Evolutionary conservation across 768 basidiomycete genomes (phyloP).

Genomic region (Amanita exitialis): DNA sequence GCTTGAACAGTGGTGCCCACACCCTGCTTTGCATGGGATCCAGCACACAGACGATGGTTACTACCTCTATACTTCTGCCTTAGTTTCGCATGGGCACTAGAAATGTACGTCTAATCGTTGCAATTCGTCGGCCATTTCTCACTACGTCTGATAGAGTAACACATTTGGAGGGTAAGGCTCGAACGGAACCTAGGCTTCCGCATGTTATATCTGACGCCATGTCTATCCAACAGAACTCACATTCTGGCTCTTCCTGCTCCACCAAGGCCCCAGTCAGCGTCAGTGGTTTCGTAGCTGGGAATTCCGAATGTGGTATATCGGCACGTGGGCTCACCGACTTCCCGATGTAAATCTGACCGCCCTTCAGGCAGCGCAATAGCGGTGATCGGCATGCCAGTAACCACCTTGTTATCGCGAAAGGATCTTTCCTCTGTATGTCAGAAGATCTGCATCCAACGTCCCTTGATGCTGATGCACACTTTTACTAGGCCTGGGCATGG

Average conservation of each 20-base stretch:
- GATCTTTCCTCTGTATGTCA: constrained; percentile 45
- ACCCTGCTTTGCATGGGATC: constrained; percentile 43
- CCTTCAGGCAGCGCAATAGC: constrained; percentile 50
- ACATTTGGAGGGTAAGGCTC: constrained; percentile 61
- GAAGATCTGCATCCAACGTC: constrained; percentile 1
- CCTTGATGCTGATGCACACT: constrained; percentile 4
- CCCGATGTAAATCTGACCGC: constrained; percentile 2
- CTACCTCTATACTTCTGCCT: constrained; percentile 64
- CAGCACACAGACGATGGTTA: constrained; percentile 38
- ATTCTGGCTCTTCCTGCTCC: constrained; percentile 77
- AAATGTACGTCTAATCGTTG: constrained; percentile 41
- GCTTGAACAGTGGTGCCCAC: constrained; percentile 38
- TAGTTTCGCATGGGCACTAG: constrained; percentile 67
- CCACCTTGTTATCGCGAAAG: constrained; percentile 47
- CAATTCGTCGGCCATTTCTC: constrained; percentile 1
- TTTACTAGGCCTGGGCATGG: constrained; percentile 54
- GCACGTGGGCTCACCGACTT: constrained; percentile 24
- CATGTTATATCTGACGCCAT: not conserved
- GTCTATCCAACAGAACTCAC: constrained; percentile 42
- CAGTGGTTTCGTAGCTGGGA: constrained; percentile 80
- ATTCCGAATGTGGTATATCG: constrained; percentile 61
- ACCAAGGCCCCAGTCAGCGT: constrained; percentile 62
- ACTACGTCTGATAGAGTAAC: constrained; percentile 40
- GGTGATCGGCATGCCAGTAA: constrained; percentile 63
- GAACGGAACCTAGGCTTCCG: not conserved